Evolutionary conservation across 306 rosid genomes (phyloP).

Genomic region (Corylus avellana): DNA sequence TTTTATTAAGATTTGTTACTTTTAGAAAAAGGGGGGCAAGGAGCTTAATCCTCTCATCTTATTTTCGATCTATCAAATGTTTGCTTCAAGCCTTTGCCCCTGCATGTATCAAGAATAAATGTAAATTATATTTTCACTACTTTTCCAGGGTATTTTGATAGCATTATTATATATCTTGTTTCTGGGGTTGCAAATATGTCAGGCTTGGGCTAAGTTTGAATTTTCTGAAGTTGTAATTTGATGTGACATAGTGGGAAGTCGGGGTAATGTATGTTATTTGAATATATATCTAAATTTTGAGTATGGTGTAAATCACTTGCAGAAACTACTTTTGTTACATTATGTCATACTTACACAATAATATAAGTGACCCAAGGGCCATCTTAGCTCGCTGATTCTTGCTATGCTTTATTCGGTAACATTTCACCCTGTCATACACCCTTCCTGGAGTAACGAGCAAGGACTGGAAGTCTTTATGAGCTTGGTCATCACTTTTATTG

Average conservation of each 20-base stretch:
- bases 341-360: neutral
- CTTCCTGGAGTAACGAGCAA: neutral
- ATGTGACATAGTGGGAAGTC: neutral
- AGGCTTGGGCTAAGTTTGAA: neutral
- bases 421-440: constrained; percentile 2
- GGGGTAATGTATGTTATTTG: neutral
- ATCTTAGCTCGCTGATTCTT: neutral
- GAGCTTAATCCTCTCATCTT: neutral
- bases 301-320: neutral
- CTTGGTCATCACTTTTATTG: neutral
- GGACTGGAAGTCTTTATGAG: neutral
- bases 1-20: neutral
- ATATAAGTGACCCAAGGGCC: neutral
- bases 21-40: neutral
- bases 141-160: neutral
- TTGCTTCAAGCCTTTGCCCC: neutral
- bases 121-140: neutral
- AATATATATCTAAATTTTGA: neutral
- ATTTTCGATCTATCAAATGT: neutral
- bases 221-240: neutral
- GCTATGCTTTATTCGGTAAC: neutral
- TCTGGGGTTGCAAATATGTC: neutral
- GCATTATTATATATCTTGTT: neutral
- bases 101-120: neutral
- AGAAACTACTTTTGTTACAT: neutral